Base-by-base conservation (phyloP, 495 filamentous ascomycete species). In the Lophium mytilinum region DNA sequence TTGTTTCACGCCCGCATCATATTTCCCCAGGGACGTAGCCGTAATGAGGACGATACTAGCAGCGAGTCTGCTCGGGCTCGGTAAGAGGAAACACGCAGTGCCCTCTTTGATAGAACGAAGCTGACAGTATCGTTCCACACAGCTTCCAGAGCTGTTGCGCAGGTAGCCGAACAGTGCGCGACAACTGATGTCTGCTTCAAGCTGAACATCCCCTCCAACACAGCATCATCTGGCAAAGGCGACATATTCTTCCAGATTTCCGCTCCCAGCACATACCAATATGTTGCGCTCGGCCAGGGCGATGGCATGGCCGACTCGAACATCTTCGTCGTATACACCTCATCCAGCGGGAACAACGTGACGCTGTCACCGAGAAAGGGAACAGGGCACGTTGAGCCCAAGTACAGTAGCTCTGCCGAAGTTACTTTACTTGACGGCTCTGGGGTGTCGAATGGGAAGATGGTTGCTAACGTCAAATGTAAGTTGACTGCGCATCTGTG, bases 391-490 rank as follows among this genome's bases (percentile, higher is more conserved):
- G 39, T 9, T 4, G 30, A 47, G 53, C 71, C 71, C 4, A 42
- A 53, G n/a, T 63, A 64, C 48, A 66, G 67, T 45, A 43, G 41
- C 11, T 50, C 43, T 45, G 66, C 69, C 14, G 42, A 70, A 34
- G 60, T 72, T 7, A 68, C 68, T 8, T 34, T 74, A 15, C 55
- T 74, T 9, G 69, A 69, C 21, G 71, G 71, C 10, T 65, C 62
- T 10, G 70, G 70, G 1, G 65, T 74, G 10, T 61, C 56, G 9
- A 57, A 66, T 45, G 68, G 69, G 14, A 66, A 56, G 34, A 74
- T 74, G 71, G 61, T 61, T 17, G 71, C 71, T 21, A 74, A 74
- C 57, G 61, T 74, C n/a, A 61, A 61, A 48, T 74, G 71, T 66
- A 66, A 35, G 58, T 39, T 12, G 2, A n/a, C 14, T 24, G 17